Conservation (phyloP, 345 rosid genomes). For the Gossypium anomalum region DNA sequence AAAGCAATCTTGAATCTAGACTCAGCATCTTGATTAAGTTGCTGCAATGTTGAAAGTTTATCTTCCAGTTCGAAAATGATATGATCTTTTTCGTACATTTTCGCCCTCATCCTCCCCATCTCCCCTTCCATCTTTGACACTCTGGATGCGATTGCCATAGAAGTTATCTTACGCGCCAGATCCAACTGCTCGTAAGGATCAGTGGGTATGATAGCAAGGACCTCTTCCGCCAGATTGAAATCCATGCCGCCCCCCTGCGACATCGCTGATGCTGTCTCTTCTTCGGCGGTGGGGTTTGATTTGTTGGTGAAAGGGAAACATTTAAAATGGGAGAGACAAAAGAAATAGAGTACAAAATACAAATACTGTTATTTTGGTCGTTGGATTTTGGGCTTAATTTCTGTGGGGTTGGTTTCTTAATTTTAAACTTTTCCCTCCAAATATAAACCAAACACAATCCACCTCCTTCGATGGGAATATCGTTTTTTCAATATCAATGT, state of each 20-base stretch:
- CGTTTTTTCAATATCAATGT: not conserved
- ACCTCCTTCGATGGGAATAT: no score
- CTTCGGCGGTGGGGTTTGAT: not conserved
- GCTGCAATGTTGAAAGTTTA: conserved; percentile 46
- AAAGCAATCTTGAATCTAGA: conserved; percentile 46
- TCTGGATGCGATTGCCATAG: conserved; percentile 93
- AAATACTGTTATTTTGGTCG: not conserved
- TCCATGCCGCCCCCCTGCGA: conserved; percentile 36
- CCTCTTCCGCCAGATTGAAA: conserved; percentile 63
- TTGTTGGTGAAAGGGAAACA: not conserved
- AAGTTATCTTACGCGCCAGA: conserved; percentile 93
- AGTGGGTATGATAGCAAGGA: conserved; percentile 74
- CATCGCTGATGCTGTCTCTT: conserved; percentile 22
- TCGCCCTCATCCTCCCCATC: conserved; percentile 43
- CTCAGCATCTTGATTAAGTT: conserved; percentile 48
- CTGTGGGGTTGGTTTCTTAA: not conserved
- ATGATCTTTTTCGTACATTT: conserved; percentile 60
- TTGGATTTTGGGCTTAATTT: not conserved
- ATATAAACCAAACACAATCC: not conserved
- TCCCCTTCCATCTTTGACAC: conserved; percentile 80
- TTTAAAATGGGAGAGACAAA: not conserved
- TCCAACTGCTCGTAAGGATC: conserved; percentile 93
- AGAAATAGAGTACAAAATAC: not conserved
- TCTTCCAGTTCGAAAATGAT: conserved; percentile 54
- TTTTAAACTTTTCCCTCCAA: not conserved